Evolutionary conservation across 257 asterid species (phyloP).

Genomic region (Voacanga thouarsii): DNA sequence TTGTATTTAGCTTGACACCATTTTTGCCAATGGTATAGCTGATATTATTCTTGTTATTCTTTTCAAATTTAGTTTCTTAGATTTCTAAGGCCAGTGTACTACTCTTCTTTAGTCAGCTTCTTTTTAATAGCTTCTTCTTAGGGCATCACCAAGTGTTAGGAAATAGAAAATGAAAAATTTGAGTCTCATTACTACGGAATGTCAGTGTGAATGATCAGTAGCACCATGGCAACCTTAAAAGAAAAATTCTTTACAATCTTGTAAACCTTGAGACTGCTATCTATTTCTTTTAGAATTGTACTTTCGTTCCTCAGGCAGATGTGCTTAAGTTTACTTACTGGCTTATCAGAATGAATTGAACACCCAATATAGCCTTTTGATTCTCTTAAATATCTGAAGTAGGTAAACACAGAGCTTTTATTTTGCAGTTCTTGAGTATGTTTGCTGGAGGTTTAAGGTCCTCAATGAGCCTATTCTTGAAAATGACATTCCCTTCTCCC

Average conservation of each 20-base stretch:
- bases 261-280: not conserved
- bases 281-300: not conserved
- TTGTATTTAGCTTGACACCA: not conserved
- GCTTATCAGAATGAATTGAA: not conserved
- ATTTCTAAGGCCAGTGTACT: not conserved
- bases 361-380: not conserved
- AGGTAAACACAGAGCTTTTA: not conserved
- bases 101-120: not conserved
- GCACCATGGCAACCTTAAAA: not conserved
- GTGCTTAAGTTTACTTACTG: not conserved
- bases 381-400: not conserved
- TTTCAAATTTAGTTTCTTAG: not conserved
- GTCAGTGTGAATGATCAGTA: not conserved
- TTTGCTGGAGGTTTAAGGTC: no score
- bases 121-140: not conserved
- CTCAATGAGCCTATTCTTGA: not conserved
- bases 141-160: not conserved
- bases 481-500: not conserved
- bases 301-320: not conserved
- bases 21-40: not conserved
- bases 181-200: not conserved
- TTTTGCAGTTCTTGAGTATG: not conserved
- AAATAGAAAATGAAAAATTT: not conserved
- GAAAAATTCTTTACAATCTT: not conserved
- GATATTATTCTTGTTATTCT: not conserved